Base-by-base conservation (phyloP, 1,284 basidiomycete genomes). In the Fomitopsis palustris region DNA sequence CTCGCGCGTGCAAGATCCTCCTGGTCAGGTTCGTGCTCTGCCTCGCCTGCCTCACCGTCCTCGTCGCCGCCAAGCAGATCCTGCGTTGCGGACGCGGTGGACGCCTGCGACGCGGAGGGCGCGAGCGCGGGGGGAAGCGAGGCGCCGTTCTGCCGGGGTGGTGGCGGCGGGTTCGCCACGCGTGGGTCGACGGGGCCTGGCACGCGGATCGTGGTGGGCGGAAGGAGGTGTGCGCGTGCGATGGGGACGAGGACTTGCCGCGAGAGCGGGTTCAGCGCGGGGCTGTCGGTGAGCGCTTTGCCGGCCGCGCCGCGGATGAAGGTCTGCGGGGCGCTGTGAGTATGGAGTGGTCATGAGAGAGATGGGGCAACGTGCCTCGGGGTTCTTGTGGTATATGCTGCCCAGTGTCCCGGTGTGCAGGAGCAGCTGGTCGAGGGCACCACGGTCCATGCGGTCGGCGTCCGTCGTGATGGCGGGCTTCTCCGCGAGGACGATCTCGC, bases 391-490 rank as follows among this genome's bases (percentile, higher is more conserved):
- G 69, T 93, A 93, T 62, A 93, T 92, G 57, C 90, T 92, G 27
- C 90, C 88, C 39, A 93, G 74, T n/a, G 90, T 90, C 12, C 88
- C 92, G 0, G 91, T 91, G 67, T 93, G 91, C 42, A 93, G 71
- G 38, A 93, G 73, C 19, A 96, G 78, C 66, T 96, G 94, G 75
- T 98, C 96, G 38, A 98, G 83, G 57, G 95, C 91, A 25, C 94
- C 93, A 66, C 95, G 85, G 71, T 98, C 96, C 93, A 99, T 98
- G 41, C 95, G 80, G 71, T 99, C 97, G 6, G 95, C 94, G 72
- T 99, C 96, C 1, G 95, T 98, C n/a, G 94, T 96, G 64, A 99
- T 98, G 3, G 94, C 81, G 17, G 97, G 97, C 69, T 98, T 98
- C 64, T 95, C 92, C 8, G 93, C 83, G 19, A 99, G 81, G n/a